Conservation (phyloP, 371 early-diverging fungal species). For the Cokeromyces recurvatus region DNA sequence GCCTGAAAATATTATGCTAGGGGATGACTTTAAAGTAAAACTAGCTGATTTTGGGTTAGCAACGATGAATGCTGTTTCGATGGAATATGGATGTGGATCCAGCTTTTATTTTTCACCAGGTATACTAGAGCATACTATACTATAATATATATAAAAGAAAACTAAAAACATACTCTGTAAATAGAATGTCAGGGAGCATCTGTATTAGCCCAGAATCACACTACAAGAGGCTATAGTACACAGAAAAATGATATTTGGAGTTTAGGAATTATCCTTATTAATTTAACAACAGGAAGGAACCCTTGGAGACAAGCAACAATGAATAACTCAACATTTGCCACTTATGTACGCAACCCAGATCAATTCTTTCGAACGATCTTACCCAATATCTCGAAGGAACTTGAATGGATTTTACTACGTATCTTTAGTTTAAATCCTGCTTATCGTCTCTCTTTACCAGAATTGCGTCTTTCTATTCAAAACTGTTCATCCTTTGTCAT, state of each 20-base stretch:
- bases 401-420: constrained; percentile 65
- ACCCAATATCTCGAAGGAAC: constrained; percentile 63
- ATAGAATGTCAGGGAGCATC: constrained; percentile 75
- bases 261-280: constrained; percentile 78
- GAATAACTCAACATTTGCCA: constrained; percentile 65
- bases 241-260: constrained; percentile 84
- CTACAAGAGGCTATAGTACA: constrained; percentile 64
- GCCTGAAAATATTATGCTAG: constrained; percentile 87
- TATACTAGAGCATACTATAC: constrained; percentile 11
- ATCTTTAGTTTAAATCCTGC: constrained; percentile 71
- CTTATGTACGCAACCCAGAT: constrained; percentile 56
- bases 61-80: constrained; percentile 59
- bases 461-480: constrained; percentile 53
- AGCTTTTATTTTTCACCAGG: constrained; percentile 91
- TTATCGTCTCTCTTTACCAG: constrained; percentile 63
- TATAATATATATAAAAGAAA: not conserved
- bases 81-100: constrained; percentile 79
- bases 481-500: constrained; percentile 53
- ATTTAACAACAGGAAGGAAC: constrained; percentile 70
- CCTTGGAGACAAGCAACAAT: constrained; percentile 78
- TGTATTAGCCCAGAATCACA: constrained; percentile 14
- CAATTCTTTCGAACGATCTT: constrained; percentile 60
- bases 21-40: constrained; percentile 43
- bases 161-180: constrained; percentile 4
- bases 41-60: constrained; percentile 80